Evolutionary conservation across 257 asterid species (phyloP), one percentile per base, ranked within the genome.

Genomic region (Haberlea rhodopensis): DNA sequence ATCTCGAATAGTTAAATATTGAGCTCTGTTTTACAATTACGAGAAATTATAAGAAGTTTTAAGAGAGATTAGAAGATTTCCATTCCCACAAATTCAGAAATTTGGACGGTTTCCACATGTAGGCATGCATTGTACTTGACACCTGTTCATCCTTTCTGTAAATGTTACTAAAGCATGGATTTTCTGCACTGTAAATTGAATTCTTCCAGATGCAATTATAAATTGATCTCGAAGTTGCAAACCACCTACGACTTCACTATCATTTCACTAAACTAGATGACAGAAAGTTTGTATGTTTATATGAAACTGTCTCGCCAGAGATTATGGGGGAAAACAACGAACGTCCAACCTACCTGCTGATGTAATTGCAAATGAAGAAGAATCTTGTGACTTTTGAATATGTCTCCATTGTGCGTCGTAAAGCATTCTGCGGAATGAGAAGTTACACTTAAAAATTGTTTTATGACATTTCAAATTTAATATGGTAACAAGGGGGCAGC

Each of bases 381-480:
- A 92, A 92, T 78, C 99, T 89, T 40, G 99, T 89, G 25, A 92
- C 95, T 80, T 85, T 92, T 15, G 99, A 82, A 81, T 89, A 80
- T 10, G 96, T 92, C 73, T 92, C 99, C 99, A 89, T 92, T 11
- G 99, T 89, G 55, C 97, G 99, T 27, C 97, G 80, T 81, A 92
- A 71, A 62, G 99, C 99, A 81, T 92, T 92, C 97, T 92, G 83
- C 79, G 70, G 69, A 71, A n/a, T 28, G 19, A 65, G 7, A 71
- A 46, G 52, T 49, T 49, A 45, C 54, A 18, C 22, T 58, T 46
- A 15, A 23, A 6, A 29, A 46, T 27, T 45, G 9, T 34, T 15
- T 9, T 21, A 40, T 24, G 57, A 53, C 58, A 52, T 40, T 26
- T 15, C 23, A 37, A 46, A 65, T 29, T 32, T 9, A 58, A 68